Base-by-base conservation (phyloP, 805 yeast species). In the Scheffersomyces ergatensis region DNA sequence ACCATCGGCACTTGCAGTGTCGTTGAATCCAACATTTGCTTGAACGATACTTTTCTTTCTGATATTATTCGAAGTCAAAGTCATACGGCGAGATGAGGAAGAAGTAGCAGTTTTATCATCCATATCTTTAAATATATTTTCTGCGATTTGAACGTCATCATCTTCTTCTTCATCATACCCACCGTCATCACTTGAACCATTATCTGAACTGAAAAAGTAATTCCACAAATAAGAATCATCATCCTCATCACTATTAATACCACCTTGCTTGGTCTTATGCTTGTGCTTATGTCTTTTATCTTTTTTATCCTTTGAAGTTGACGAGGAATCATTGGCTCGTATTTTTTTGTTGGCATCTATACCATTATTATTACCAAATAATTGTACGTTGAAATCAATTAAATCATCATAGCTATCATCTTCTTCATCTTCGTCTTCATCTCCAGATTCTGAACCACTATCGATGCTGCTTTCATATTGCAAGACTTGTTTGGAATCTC, bases 221-320 rank as follows among this genome's bases (percentile, higher is more conserved):
- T 83, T 83, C 82, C 89, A 79, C 31, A 86, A 65, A 52, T 84
- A 82, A 3, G 85, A 72, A 53, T 85, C 90, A 55, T 82, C 89
- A 20, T 78, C 82, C 31, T 76, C 79, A 34, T 68, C 70, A 37
- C 63, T 58, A 36, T 43, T 44, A 38, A 31, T 47, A 26, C 40
- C 40, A 30, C 30, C 44, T 39, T 45, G 44, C 24, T 35, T 33
- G 20, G 40, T 49, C 16, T 40, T 44, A 20, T 31, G 35, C 29
- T 43, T 43, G 15, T 48, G 30, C n/a, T 39, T 40, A 17, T 38
- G 37, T 21, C 40, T 45, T 5, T 33, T 40, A 13, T 39, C 44
- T 12, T 36, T 40, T 2, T 32, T 34, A 16, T 38, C 43, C 5
- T 24, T 39, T 26, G 29, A 26, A 5, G 14, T 5, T 26, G 14